Percentiles rank a stretch among this genome's conserved stretches.
phyloP scores from a whole-genome alignment of 495 filamentous ascomycete species.

The Talaromyces borbonicus region DNA sequence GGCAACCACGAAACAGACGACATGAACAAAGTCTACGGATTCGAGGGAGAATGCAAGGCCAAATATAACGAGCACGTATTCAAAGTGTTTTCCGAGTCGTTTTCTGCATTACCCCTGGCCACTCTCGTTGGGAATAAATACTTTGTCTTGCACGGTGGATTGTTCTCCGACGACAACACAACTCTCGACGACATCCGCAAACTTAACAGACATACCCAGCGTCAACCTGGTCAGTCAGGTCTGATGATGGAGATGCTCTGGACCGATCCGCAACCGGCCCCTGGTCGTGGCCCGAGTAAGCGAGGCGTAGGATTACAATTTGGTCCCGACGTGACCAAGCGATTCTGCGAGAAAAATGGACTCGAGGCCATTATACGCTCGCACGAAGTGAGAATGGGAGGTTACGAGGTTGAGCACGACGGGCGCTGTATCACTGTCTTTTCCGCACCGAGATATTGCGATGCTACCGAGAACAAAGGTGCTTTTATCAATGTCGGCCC shows the following conservation, averaged over 20 bases:
- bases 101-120: constrained; percentile 87
- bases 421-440: constrained; percentile 98
- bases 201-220: constrained; percentile 81
- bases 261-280: constrained; percentile 85
- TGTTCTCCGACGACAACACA: constrained; percentile 95
- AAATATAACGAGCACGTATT: constrained; percentile 96
- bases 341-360: constrained; percentile 93
- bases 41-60: constrained; percentile 94
- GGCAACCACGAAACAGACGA: constrained; percentile 99
- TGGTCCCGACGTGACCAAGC: constrained; percentile 91
- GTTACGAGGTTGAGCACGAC: constrained; percentile 96
- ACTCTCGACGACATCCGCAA: constrained; percentile 89
- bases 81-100: constrained; percentile 97
- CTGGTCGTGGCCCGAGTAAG: constrained; percentile 89
- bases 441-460: constrained; percentile 95
- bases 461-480: constrained; percentile 94
- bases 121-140: constrained; percentile 88
- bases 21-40: constrained; percentile 98
- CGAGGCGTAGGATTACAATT: constrained; percentile 94
- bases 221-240: constrained; percentile 89
- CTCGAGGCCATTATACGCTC: constrained; percentile 91
- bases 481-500: constrained; percentile 96
- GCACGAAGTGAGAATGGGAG: constrained; percentile 96
- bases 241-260: constrained; percentile 99
- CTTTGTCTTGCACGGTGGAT: constrained; percentile 86